Evolutionary conservation across 108 stramenopile genomes (phyloP), one percentile per base, ranked within the genome.

Genomic region (Nannochloropsis gaditana): DNA sequence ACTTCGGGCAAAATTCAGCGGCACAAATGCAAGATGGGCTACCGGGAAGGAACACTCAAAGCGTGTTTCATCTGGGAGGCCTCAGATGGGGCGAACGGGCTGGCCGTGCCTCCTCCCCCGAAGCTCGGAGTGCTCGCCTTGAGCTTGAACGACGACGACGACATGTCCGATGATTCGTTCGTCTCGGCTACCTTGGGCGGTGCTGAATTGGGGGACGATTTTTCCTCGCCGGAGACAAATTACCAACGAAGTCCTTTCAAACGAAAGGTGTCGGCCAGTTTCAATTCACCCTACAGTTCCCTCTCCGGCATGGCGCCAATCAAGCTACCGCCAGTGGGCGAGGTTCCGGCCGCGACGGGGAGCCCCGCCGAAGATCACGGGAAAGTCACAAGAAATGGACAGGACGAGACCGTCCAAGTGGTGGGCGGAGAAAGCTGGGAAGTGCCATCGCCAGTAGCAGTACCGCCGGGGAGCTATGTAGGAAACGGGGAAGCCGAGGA

Each of bases 1-100:
- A 96, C 94, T 11, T 95, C 95, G 84, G 99, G 99, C 9, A 99
- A 99, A 87, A 99, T 99, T 84, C 96, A 96, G 10, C 92, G 99
- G 85, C 86, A 92, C 5, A 96, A 96, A 95, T 96, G 97, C 84
- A 59, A 79, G 10, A 41, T 59, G 5, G 93, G 87, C 15, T 91
- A 89, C 45, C 50, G 44, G 4, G 84, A 84, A 9, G 90, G 85
- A 15, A 80, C 83, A 42, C 84, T 92, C 43, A 43, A 90, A 44
- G 87, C 86, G 21, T 15, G 2, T 4, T 73, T 73, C 59, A 15
- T 73, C 19, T 73, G 59, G 59, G 59, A 73, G 59, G 59, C 59
- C 59, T 15, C 8, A 2, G 59, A n/a, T 73, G n/a, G 59, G 19
- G 59, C 59, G 15, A 73, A 73, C 6, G 59, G 59, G 8, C 59